Conservation (phyloP, 352 stramenopile genomes). For the Phytophthora pini region DNA sequence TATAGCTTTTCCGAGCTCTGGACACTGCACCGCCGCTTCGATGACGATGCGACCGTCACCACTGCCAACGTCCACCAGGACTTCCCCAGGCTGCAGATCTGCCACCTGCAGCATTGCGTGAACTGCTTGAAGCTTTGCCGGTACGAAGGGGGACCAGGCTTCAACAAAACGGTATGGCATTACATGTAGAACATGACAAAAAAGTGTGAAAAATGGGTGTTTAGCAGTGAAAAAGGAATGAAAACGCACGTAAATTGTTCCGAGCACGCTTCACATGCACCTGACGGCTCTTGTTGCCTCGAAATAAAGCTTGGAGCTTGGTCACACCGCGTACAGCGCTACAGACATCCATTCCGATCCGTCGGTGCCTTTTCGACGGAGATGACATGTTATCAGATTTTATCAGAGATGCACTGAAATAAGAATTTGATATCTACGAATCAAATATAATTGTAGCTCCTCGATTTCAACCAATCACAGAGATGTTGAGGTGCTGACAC, state of each 20-base stretch:
- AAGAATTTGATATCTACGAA: constrained; percentile 6
- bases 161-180: background rate
- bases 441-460: background rate
- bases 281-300: constrained; percentile 53
- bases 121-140: constrained; percentile 64
- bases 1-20: constrained; percentile 33
- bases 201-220: too few species aligned
- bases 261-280: constrained; percentile 65
- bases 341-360: constrained; percentile 6
- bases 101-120: constrained; percentile 56
- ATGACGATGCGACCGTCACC: constrained; percentile 70
- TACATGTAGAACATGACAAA: background rate
- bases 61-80: constrained; percentile 68
- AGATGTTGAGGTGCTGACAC: background rate
- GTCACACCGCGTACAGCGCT: constrained; percentile 23
- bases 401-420: background rate
- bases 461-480: constrained; percentile 27
- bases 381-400: background rate
- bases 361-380: background rate
- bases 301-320: constrained; percentile 65
- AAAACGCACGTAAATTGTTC: constrained; percentile 51
- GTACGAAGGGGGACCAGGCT: constrained; percentile 80
- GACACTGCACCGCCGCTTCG: constrained; percentile 34
- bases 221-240: background rate
- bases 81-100: constrained; percentile 46